Evolutionary conservation across 306 rosid species (phyloP).

Genomic region (Castanopsis chinensis): DNA sequence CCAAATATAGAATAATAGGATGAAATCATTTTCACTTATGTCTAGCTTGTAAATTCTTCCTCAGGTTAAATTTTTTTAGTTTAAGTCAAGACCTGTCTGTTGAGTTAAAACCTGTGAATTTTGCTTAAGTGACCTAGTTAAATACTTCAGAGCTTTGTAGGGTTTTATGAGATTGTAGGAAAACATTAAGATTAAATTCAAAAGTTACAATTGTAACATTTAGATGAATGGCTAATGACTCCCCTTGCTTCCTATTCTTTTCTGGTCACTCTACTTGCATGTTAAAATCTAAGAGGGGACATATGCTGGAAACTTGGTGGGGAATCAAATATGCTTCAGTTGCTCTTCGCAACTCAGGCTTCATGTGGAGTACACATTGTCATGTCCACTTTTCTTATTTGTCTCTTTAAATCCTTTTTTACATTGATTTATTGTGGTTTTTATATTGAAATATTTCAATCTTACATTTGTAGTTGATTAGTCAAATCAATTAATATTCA

Average conservation of each 20-base stretch:
- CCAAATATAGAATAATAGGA: not conserved
- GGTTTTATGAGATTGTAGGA: not conserved
- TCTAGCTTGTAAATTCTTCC: not conserved
- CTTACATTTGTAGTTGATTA: not conserved
- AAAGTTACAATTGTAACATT: not conserved
- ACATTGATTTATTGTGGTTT: not conserved
- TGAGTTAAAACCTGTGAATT: not conserved
- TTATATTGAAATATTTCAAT: not conserved
- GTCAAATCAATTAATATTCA: not conserved
- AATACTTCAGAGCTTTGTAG: not conserved
- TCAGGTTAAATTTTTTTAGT: not conserved
- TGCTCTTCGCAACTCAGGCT: not conserved
- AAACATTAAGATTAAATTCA: not conserved
- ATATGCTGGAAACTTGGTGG: not conserved
- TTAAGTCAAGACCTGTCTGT: not conserved
- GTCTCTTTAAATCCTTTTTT: not conserved
- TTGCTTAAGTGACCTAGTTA: not conserved
- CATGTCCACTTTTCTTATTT: not conserved
- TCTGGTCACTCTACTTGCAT: not conserved
- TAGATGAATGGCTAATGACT: not conserved
- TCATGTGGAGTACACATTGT: not conserved
- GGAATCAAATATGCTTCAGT: not conserved
- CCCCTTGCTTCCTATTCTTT: not conserved
- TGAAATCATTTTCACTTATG: not conserved
- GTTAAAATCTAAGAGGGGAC: not conserved